Evolutionary conservation across 208 protist genomes (phyloP).

Genomic region (Trypanosoma avium): DNA sequence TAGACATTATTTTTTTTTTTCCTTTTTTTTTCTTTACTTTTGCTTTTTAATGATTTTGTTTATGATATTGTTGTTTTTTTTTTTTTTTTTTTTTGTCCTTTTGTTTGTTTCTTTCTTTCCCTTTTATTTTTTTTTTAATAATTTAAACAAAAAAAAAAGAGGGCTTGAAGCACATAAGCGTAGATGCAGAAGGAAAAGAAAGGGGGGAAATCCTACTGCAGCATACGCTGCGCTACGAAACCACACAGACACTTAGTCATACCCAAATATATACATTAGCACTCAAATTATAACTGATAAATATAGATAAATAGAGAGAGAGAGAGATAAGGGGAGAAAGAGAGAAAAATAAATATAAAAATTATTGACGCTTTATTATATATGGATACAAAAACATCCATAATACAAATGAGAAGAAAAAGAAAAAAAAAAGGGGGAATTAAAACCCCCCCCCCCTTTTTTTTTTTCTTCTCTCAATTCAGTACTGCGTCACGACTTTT

Average conservation of each 20-base stretch:
- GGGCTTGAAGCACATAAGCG: too few species aligned
- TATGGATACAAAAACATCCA: too few species aligned
- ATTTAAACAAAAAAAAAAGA: too few species aligned
- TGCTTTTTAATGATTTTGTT: neutral
- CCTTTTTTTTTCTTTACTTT: slow-evolving; percentile 7
- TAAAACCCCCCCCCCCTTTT: neutral
- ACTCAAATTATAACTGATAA: too few species aligned
- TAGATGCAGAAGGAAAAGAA: too few species aligned
- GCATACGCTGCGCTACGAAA: neutral
- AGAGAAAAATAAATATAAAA: neutral
- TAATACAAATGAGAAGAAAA: too few species aligned
- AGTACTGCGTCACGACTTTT: too few species aligned
- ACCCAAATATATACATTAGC: slow-evolving; percentile 14
- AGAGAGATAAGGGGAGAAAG: slow-evolving; percentile 2
- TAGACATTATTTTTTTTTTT: slow-evolving; percentile 12
- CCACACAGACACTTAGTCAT: slow-evolving; percentile 4
- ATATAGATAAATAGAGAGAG: too few species aligned
- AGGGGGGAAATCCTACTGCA: too few species aligned
- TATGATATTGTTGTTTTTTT: neutral
- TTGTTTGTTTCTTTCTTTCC: neutral
- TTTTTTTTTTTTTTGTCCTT: slow-evolving; percentile 6
- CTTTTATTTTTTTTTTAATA: slow-evolving; percentile 11
- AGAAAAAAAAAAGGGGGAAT: slow-evolving; percentile 6
- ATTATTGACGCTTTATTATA: too few species aligned
- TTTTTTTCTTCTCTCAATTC: neutral